Evolutionary conservation across 192 early-diverging fungal genomes (phyloP).

Genomic region (Gigaspora rosea): DNA sequence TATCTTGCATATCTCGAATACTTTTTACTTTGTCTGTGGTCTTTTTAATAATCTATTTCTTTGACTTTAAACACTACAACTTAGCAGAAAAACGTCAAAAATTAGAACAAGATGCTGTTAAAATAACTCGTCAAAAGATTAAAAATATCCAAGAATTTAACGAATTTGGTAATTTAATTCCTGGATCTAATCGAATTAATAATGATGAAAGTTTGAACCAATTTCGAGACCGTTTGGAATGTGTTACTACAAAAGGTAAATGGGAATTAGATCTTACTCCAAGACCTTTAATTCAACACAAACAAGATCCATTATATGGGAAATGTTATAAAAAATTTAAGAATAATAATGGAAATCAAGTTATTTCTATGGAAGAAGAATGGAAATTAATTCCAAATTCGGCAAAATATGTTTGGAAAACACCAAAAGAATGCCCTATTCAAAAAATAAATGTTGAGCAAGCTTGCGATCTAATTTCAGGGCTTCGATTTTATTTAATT

Average conservation of each 20-base stretch:
- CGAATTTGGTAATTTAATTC: background rate
- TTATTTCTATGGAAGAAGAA: background rate
- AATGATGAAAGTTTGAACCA: background rate
- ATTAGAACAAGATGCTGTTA: too few species aligned
- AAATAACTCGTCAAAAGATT: too few species aligned
- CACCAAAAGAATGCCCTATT: background rate
- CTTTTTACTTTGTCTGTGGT: too few species aligned
- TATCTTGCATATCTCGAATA: too few species aligned
- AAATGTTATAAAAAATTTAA: slow-evolving; percentile 1
- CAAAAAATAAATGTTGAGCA: slow-evolving; percentile 1
- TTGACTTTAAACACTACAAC: too few species aligned
- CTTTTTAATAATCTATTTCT: too few species aligned
- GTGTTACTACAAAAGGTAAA: background rate
- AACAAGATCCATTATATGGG: slow-evolving; percentile 17
- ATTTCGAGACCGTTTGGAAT: slow-evolving; percentile 9
- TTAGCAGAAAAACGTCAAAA: too few species aligned
- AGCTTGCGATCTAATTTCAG: background rate
- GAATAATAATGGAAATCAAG: background rate
- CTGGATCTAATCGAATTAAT: background rate
- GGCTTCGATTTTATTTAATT: slow-evolving; percentile 42
- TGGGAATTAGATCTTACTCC: slow-evolving; percentile 18
- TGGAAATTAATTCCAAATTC: background rate
- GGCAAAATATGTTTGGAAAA: slow-evolving; percentile 14
- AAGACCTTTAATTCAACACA: slow-evolving; percentile 14
- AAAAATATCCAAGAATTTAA: too few species aligned